Evolutionary conservation across 106 monocot species (phyloP).

Genomic region (Iris macrosiphon): DNA sequence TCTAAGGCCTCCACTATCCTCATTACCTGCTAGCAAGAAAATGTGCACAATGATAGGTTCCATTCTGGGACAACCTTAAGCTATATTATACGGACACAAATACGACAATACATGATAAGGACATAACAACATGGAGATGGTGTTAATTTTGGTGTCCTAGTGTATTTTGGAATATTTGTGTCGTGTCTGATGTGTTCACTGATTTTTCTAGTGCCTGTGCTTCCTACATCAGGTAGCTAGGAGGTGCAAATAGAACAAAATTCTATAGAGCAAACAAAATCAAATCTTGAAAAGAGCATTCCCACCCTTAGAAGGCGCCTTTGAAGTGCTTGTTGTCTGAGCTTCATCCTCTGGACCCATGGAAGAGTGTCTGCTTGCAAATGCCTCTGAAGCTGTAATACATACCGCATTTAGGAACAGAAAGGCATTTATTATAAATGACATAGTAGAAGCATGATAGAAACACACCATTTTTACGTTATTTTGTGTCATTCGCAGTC

Average conservation of each 20-base stretch:
- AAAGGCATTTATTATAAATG: neutral
- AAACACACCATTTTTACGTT: constrained; percentile 84
- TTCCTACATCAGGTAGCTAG: too few relatives aligned
- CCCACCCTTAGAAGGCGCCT: constrained; percentile 75
- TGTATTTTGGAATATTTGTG: too few relatives aligned
- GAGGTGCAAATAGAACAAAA: too few relatives aligned
- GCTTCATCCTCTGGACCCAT: constrained; percentile 74
- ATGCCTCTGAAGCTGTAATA: constrained; percentile 80
- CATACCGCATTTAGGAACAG: neutral
- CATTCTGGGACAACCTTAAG: too few relatives aligned
- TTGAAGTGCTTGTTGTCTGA: constrained; percentile 75
- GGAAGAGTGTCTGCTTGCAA: constrained; percentile 75
- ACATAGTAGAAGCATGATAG: neutral
- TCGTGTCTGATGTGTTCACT: too few relatives aligned
- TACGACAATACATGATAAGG: too few relatives aligned
- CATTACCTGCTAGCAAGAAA: constrained; percentile 51
- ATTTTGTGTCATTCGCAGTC: constrained; percentile 58
- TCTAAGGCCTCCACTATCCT: constrained; percentile 91
- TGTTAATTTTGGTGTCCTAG: too few relatives aligned
- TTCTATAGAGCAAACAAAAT: too few relatives aligned
- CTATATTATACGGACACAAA: too few relatives aligned
- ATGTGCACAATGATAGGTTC: neutral
- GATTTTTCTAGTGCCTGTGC: too few relatives aligned
- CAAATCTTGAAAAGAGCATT: neutral
- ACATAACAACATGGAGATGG: too few relatives aligned